Percentiles rank a stretch among this genome's conserved stretches.
phyloP scores from a whole-genome alignment of 176 grass and related monocot genomes.

The Typha latifolia region DNA sequence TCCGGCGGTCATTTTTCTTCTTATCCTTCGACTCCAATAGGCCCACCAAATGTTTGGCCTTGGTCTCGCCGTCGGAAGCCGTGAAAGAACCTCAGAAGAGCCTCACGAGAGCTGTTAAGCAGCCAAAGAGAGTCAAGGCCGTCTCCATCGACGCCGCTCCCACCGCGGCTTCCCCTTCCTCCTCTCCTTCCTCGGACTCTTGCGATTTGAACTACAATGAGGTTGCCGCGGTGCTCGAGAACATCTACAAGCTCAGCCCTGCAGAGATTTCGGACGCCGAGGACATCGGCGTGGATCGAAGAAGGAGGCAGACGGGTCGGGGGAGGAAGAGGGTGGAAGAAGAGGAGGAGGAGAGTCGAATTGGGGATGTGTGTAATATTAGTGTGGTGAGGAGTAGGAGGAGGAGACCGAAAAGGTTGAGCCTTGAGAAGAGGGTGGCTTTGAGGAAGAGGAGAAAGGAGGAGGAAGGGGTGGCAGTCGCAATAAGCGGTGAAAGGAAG shows the following conservation, averaged over 20 bases:
- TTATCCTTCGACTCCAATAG: constrained; percentile 17
- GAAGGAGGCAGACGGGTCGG: not conserved
- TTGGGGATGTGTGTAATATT: constrained; percentile 9
- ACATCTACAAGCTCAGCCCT: constrained; percentile 85
- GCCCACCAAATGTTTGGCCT: constrained; percentile 41
- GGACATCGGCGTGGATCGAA: not conserved
- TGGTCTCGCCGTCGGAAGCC: constrained; percentile 32
- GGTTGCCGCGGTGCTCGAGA: constrained; percentile 81
- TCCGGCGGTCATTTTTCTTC: constrained; percentile 19
- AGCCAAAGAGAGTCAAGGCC: not conserved
- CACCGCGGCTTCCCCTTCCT: not conserved
- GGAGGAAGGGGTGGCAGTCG: not conserved
- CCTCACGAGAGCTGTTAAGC: constrained; percentile 20
- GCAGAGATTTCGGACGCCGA: constrained; percentile 31
- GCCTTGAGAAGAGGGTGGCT: constrained; percentile 45
- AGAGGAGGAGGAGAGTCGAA: constrained; percentile 24
- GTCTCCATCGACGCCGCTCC: not conserved
- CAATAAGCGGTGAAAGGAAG: not conserved
- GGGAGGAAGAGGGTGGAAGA: constrained; percentile 9
- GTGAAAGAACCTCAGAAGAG: constrained; percentile 19
- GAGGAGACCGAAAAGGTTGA: constrained; percentile 42
- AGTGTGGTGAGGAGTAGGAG: constrained; percentile 38
- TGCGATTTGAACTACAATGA: constrained; percentile 51
- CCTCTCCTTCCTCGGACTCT: constrained; percentile 14
- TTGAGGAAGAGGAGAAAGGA: constrained; percentile 24